Conservation (phyloP, 441 rosid species). For the Eruca vesicaria region DNA sequence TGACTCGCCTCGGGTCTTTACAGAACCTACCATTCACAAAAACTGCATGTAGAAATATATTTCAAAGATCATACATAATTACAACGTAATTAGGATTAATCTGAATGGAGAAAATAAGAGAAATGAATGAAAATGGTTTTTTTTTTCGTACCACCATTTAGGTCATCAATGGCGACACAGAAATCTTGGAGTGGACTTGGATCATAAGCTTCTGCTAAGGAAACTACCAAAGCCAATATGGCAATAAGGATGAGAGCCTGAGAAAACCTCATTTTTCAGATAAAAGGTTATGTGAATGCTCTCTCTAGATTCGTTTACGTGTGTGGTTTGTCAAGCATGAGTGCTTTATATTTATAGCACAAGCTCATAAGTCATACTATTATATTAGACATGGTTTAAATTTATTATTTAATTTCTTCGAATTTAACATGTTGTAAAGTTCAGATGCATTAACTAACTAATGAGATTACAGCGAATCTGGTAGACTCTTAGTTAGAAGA, state of each 20-base stretch:
- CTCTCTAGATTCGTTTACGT: background rate
- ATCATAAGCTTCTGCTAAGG: slow-evolving; percentile 28
- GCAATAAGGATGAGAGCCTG: slow-evolving; percentile 1
- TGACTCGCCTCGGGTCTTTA: slow-evolving; percentile 35
- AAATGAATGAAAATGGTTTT: background rate
- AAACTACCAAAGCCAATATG: slow-evolving; percentile 21
- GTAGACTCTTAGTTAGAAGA: slow-evolving; percentile 2
- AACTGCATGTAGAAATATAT: slow-evolving; percentile 26
- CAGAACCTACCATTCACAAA: slow-evolving; percentile 49
- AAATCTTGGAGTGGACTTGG: slow-evolving; percentile 46
- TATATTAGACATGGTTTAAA: background rate
- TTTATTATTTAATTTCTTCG: background rate
- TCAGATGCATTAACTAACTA: background rate
- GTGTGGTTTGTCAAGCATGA: slow-evolving; percentile 10
- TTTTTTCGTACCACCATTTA: slow-evolving; percentile 24
- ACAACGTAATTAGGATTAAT: background rate
- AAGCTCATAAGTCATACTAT: background rate
- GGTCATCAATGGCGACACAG: slow-evolving; percentile 36
- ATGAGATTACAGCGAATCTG: background rate
- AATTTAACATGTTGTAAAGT: background rate
- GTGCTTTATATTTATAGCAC: slow-evolving; percentile 3
- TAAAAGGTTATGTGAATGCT: background rate
- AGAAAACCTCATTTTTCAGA: slow-evolving; percentile 15
- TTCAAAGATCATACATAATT: background rate
- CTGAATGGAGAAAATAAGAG: background rate